A percentile compares a stretch with the other conserved stretches of the same genome.
phyloP scores from a whole-genome alignment of 73 alveolate genomes.

The Paramecium caudatum region DNA sequence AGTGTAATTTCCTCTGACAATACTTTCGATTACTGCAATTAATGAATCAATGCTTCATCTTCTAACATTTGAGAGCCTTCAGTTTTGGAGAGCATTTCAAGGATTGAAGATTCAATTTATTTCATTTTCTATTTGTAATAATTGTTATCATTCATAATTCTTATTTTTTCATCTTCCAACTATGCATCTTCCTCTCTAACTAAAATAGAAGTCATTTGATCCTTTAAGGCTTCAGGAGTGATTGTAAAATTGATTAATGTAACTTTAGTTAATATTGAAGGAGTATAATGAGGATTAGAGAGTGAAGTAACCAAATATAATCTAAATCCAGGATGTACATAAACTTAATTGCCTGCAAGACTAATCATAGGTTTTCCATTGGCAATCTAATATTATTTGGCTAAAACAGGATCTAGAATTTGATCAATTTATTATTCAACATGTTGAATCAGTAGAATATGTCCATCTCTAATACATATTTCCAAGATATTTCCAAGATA shows the following conservation, averaged over 20 bases:
- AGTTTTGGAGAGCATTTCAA: conserved; percentile 87
- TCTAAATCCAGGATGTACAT: conserved; percentile 90
- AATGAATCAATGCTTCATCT: conserved; percentile 91
- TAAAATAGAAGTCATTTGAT: conserved; percentile 92
- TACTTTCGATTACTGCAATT: conserved; percentile 91
- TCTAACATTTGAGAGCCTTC: conserved; percentile 92
- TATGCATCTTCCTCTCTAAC: conserved; percentile 98
- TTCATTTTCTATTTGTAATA: conserved; percentile 84
- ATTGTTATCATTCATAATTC: conserved; percentile 90
- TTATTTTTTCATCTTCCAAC: conserved; percentile 94
- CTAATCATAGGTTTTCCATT: conserved; percentile 91
- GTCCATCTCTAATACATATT: conserved; percentile 90
- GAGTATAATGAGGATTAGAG: conserved; percentile 98
- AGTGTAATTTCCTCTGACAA: conserved; percentile 90
- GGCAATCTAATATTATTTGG: conserved; percentile 81
- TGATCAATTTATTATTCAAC: conserved; percentile 94
- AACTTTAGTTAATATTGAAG: conserved; percentile 95
- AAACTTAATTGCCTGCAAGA: conserved; percentile 82
- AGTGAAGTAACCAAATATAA: conserved; percentile 93
- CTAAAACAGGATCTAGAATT: conserved; percentile 93
- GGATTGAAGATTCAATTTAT: conserved; percentile 92
- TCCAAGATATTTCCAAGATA: conserved; percentile 79
- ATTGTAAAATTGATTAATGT: conserved; percentile 97
- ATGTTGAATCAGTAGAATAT: conserved; percentile 89
- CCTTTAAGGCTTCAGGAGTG: conserved; percentile 97